Percentiles rank a stretch among this genome's conserved stretches.
phyloP scores from a whole-genome alignment of 2,329 filamentous ascomycete genomes.

The Mollisia scopiformis region DNA sequence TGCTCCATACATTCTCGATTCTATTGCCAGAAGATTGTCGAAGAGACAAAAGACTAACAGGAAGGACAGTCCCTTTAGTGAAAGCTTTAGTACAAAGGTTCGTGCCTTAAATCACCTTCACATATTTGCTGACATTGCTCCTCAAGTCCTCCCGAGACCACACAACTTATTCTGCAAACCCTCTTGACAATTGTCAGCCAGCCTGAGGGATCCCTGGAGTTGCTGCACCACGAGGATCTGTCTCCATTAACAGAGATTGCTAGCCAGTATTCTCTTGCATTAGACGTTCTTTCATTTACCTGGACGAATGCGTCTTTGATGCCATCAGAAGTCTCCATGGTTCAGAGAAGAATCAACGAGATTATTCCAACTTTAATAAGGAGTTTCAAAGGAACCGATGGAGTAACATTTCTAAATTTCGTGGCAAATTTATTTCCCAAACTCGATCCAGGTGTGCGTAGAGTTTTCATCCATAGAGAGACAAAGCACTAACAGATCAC shows the following conservation, averaged over 20 bases:
- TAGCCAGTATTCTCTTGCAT: slow-evolving; percentile 52
- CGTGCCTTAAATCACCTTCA: not conserved
- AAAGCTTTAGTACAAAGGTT: slow-evolving; percentile 58
- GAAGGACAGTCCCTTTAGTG: slow-evolving; percentile 56
- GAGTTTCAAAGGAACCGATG: slow-evolving; percentile 62
- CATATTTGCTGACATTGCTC: slow-evolving; percentile 17
- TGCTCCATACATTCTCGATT: slow-evolving; percentile 63
- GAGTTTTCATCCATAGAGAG: not conserved
- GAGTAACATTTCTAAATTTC: slow-evolving; percentile 60
- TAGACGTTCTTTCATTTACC: slow-evolving; percentile 58
- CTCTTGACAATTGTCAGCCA: slow-evolving; percentile 58
- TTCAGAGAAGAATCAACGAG: slow-evolving; percentile 48
- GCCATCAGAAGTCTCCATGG: slow-evolving; percentile 34
- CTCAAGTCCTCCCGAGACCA: slow-evolving; percentile 55
- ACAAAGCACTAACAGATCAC: slow-evolving; percentile 12
- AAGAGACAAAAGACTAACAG: slow-evolving; percentile 50
- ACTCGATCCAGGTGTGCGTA: slow-evolving; percentile 50
- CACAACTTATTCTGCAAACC: slow-evolving; percentile 56
- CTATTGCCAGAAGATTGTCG: slow-evolving; percentile 55
- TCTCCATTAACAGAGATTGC: slow-evolving; percentile 60
- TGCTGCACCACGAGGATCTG: slow-evolving; percentile 54
- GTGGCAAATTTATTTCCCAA: slow-evolving; percentile 55
- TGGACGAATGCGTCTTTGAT: slow-evolving; percentile 54
- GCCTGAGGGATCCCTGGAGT: slow-evolving; percentile 50
- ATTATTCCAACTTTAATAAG: slow-evolving; percentile 52